Conservation (phyloP, 1,139 yeast genomes). For the Geotrichum bryndzae region DNA sequence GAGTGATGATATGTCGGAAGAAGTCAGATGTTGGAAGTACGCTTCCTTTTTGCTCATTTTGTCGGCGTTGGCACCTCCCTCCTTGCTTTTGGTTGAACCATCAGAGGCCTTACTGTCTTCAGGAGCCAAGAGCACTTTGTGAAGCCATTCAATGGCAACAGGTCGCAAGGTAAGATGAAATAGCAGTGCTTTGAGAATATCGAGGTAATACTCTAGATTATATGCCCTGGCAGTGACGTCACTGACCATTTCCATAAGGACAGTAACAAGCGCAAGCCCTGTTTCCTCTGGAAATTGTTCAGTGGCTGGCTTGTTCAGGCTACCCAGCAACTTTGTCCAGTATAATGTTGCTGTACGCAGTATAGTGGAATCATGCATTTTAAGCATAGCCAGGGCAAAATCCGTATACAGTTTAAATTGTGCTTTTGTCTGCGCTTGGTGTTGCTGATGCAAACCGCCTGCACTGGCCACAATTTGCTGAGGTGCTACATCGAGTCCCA, state of each 20-base stretch:
- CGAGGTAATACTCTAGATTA: not conserved
- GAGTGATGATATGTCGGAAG: not conserved
- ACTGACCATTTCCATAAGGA: not conserved
- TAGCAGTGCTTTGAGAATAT: not conserved
- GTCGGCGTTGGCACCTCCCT: not conserved
- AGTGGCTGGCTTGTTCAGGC: not conserved
- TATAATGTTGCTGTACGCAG: not conserved
- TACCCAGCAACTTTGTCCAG: not conserved
- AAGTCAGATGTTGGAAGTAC: not conserved
- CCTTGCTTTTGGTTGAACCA: not conserved
- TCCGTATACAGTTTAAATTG: not conserved
- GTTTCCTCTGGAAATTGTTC: not conserved
- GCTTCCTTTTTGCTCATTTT: not conserved
- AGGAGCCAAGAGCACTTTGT: not conserved
- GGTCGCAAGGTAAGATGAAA: not conserved
- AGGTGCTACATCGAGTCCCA: not conserved
- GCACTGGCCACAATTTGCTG: not conserved
- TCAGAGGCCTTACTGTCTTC: not conserved
- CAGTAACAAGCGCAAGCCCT: not conserved
- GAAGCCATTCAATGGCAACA: not conserved
- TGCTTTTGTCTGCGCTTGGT: not conserved
- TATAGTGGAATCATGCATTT: not conserved
- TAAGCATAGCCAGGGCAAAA: not conserved
- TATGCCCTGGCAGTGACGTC: not conserved
- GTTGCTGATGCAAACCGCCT: not conserved